Evolutionary conservation across 306 rosid genomes (phyloP), one percentile per base, ranked within the genome.

Genomic region (Carpinus viminea): DNA sequence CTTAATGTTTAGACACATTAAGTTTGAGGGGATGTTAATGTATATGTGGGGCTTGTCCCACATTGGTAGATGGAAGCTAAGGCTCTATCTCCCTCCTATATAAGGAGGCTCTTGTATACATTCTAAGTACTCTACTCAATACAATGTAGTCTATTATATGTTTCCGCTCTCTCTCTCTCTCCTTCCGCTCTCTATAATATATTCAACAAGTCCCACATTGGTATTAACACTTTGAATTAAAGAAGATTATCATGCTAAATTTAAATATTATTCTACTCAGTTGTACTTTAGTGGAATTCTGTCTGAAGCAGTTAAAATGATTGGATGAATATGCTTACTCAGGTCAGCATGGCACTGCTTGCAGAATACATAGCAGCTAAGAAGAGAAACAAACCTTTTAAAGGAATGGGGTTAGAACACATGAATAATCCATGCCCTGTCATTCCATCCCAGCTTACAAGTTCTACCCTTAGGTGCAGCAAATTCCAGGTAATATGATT

Each of bases 261-360:
- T 78, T 78, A 72, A 61, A 73, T 76, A 64, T 48, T 56, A 48
- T 57, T 70, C 68, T 69, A 2, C 31, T 56, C 17, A 20, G 21
- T 45, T 76, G 41, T 61, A 62, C 68, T 55, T 69, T 48, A 28
- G n/a, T 50, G 38, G 69, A 28, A 28, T 34, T 78, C 48, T 36
- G 45, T 53, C 43, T 47, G 46, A 75, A 74, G 11, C 38, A 56
- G 52, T 74, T 36, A 36, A 76, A 41, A 80, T 87, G 48, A 80
- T 60, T 45, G 41, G 54, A 68, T 80, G 51, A 76, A 24, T 62
- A 68, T 83, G 79, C 74, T 59, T 68, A 45, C 66, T 38, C 95
- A 94, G 98, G 88, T 92, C 75, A 91, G 98, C 97, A 94, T 92
- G 89, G 95, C 97, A 62, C 93, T 94, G 70, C 86, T 88, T 68